Evolutionary conservation across 495 filamentous ascomycete genomes (phyloP).

Genomic region (Xylaria scruposa): DNA sequence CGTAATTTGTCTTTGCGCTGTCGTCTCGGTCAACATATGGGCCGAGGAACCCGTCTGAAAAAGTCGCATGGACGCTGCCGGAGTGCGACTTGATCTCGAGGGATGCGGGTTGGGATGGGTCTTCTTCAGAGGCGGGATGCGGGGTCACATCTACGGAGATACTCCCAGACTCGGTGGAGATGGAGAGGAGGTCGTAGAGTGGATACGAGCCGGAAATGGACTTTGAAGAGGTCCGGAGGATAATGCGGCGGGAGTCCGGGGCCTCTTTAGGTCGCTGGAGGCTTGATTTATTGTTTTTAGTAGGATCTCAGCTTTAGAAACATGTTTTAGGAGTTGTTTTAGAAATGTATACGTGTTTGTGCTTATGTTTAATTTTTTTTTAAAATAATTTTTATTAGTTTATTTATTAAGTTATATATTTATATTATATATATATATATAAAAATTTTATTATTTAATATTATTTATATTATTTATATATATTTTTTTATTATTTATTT

Average conservation of each 20-base stretch:
- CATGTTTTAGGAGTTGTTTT: too few species aligned
- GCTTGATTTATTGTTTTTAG: too few species aligned
- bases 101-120: not conserved
- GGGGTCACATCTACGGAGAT: not conserved
- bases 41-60: not conserved
- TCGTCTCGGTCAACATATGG: not conserved
- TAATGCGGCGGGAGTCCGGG: not conserved
- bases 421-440: too few species aligned
- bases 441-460: too few species aligned
- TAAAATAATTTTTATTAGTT: too few species aligned
- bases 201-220: not conserved
- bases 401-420: too few species aligned
- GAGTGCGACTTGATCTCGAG: not conserved
- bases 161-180: not conserved
- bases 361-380: too few species aligned
- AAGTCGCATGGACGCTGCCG: not conserved
- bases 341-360: too few species aligned
- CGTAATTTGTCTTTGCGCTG: not conserved
- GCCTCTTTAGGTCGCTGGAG: too few species aligned
- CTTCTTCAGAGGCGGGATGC: not conserved
- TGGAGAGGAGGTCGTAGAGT: conserved; percentile 7
- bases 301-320: too few species aligned
- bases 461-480: too few species aligned
- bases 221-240: not conserved
- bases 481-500: too few species aligned